Base-by-base conservation (phyloP, 2,329 filamentous ascomycete species). In the Endothia cerciana region DNA sequence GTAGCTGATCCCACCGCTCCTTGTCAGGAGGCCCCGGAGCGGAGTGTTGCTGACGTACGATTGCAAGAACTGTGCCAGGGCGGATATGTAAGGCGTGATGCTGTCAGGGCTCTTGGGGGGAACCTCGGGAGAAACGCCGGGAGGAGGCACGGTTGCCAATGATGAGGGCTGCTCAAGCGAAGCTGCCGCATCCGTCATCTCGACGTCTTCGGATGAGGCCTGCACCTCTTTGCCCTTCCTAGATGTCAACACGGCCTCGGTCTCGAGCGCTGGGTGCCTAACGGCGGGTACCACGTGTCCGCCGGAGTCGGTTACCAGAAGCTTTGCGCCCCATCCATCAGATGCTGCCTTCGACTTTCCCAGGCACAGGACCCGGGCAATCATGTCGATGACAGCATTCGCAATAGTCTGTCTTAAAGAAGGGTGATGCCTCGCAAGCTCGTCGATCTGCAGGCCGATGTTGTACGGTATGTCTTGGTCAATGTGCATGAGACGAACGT, bases 361-460 rank as follows among this genome's bases (percentile, higher is more conserved):
- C 30, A 97, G 80, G 69, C 91, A 84, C 49, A 89, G 87, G 43
- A 99, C 90, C 62, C 93, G 88, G 41, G 89, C 89, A 67, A 97
- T 87, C 92, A 98, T 97, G 69, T 93, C 89, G 66, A 96, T 85
- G 19, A 97, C 88, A n/a, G 92, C 90, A 69, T 91, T 90, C 69
- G 94, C 88, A 66, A 99, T 95, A 3, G 89, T 85, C 11, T 86
- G 85, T 70, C 94, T 92, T 55, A 99, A 80, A 28, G 87, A 85
- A 0, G 96, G 95, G 73, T 99, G 95, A 74, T 99, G 95, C 49
- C 95, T 89, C 62, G 94, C 91, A 66, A 99, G 85, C 77, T 99
- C 95, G 76, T 99, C 95, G 73, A 99, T 97, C 49, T 89, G 91
- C 33, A 86, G 87, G 13, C 95, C 95, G 60, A 99, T 85, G 47